Base-by-base conservation (phyloP, 495 filamentous ascomycete genomes). In the Friedmanniomyces simplex region DNA sequence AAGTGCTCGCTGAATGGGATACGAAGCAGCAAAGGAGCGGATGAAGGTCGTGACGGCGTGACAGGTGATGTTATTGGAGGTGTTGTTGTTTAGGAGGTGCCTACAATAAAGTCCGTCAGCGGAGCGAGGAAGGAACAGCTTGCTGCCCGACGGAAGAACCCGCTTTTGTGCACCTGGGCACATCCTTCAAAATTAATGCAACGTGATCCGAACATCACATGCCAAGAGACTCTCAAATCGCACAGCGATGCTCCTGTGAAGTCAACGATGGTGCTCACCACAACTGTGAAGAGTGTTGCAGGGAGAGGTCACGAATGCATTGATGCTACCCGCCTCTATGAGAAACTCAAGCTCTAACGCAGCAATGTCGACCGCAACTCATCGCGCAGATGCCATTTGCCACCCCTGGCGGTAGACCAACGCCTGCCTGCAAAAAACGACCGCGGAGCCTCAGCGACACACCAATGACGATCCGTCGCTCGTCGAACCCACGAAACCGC, bases 1-100 rank as follows among this genome's bases (percentile, higher is more conserved):
- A 26, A 42, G 21, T 37, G 14, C 20, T 39, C 20, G 26, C 3
- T 26, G 49, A 22, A 30, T 28, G 13, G 49, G 43, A 7, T 34
- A 11, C 12, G 11, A 30, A 25, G 49, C 49, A 51, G 24, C 37
- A 53, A 58, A 58, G 49, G 56, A 58, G 56, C 25, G 56, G 16
- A 51, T 51, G 55, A n/a, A 16, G 36, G 32, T 58, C 56, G 56
- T 58, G 21, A 58, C 47, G 56, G 34, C 56, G 48, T 58, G 47
- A 53, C 2, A 16, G 39, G 39, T 3, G 14, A 13, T 43, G 20
- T 14, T 24, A 18, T 49, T 30, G 46, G 7, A 30, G 25, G 24
- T 24, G 46, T 7, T 49, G 46, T 12, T 21, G 39, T n/a, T 43
- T 32, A 32, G 39, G 39, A 43, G 39, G 13, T 43, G 39, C 39